Base-by-base conservation (phyloP, 768 basidiomycete genomes). In the Lentinus tigrinus region DNA sequence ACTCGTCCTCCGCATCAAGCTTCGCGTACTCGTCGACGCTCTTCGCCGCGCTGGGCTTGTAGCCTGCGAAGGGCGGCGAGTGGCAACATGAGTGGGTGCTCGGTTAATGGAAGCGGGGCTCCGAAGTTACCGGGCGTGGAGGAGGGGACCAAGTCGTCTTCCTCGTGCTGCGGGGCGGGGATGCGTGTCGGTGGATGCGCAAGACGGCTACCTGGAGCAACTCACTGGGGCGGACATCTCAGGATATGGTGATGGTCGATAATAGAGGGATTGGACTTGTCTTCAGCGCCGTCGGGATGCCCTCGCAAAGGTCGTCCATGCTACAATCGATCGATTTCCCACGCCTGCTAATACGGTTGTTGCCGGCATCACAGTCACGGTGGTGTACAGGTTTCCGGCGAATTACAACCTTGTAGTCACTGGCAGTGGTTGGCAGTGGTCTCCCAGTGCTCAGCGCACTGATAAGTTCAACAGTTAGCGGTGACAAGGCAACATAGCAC, bases 1-100 rank as follows among this genome's bases (percentile, higher is more conserved):
- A 93, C 74, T 97, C 95, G 71, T 98, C 95, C 60, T 90, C 80
- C 28, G 89, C 87, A 74, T 97, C 95, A 43, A 96, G 83, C 38
- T 86, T 75, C 24, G 91, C 89, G 44, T 93, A 91, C 71, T 95
- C 92, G 24, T 91, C 92, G 13, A 89, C 75, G 44, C 81, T 79
- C 77, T 91, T 91, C 31, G 79, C 82, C 56, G 80, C 85, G 36
- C 76, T 70, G 37, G 82, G 83, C 73, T 88, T 93, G 79, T 93
- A 93, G 57, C 91, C 91, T 91, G 64, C 36, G 38, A 17, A 43
- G 26, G 56, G 47, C 47, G 52, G 43, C 31, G 38, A 31, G 11
- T 31, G 31, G 31, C 31, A 31, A 7, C 31, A 23, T 16, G 43
- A 42, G 52, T 42, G 31, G 44, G 19, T 36, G 56, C 40, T 40